Evolutionary conservation across 2,329 filamentous ascomycete species (phyloP), one percentile per base, ranked within the genome.

Genomic region (Fusarium hainanense): DNA sequence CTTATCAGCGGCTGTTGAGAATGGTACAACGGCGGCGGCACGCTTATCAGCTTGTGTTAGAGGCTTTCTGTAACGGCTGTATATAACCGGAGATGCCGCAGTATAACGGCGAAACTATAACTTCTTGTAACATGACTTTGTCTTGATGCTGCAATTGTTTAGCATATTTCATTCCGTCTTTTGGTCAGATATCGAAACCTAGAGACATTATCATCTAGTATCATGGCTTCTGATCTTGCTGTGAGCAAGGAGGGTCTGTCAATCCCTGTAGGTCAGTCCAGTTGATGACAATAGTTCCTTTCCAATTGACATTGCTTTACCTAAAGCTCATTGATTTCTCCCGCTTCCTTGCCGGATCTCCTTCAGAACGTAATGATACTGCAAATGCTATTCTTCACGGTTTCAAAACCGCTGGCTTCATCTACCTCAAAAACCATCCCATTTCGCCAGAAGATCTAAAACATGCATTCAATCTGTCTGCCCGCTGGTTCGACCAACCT

Each of bases 381-480:
- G 94, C 93, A 23, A 80, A 88, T 55, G 88, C 91, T 42, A 90
- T 97, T 71, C 89, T 95, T 14, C 77, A 89, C 55, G 94, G 93
- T 43, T 97, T 98, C 82, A 92, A 94, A 74, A 90, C 87, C 3
- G 92, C 94, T 4, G 94, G 94, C 60, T 97, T 98, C 83, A 88
- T 98, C 76, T 97, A 97, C 80, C 88, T 97, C 41, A 90, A 90
- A 73, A 92, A 95, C 79, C 90, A 95, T 71, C 88, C 91, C 42
- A 91, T 97, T 64, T 80, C 89, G 0, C 75, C 86, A 6, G 81
- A 86, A 11, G 85, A 85, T 12, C 82, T 93, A 14, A 78, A 85
- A 63, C 79, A 85, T 60, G 86, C 91, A 63, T 97, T 96, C 77
- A 77, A 83, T 66, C 84, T 85, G 59, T 94, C 92, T 7, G 89